Evolutionary conservation across 768 basidiomycete species (phyloP), one percentile per base, ranked within the genome.

Genomic region (Xerocomus brunneocitrinus): DNA sequence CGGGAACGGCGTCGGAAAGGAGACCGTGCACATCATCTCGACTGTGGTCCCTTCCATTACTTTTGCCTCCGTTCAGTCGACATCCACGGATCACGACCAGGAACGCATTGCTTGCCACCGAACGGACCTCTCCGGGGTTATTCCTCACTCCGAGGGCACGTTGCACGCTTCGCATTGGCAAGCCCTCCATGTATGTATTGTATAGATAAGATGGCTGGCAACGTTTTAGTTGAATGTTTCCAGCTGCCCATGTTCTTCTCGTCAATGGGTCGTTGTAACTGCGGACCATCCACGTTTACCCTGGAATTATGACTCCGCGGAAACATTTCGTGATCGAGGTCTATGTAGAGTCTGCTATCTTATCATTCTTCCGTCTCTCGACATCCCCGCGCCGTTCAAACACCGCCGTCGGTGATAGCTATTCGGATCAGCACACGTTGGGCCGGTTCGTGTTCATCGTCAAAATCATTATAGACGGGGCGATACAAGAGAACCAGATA

Each of bases 301-400:
- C 31, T 50, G 40, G 32, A 49, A 44, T 51, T 50, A 48, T 42
- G 46, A 57, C 55, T 57, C 66, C 66, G 66, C 66, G 65, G 65
- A 63, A 50, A 52, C 46, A 35, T 27, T 24, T 31, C 32, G 13
- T 35, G 62, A 55, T 67, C 56, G 46, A 58, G 45, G 50, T 30
- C 36, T 49, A 53, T 48, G 35, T 40, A 34, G 55, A 58, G 52
- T 49, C 28, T 50, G 51, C 47, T 63, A 66, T 66, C 64, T 64
- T 67, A 67, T 67, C 64, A 47, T 47, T 16, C 16, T 35, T 55
- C 56, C 45, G 41, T 55, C 39, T 44, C 14, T 53, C 47, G 22
- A 57, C 40, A 16, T 53, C 53, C 4, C 57, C 63, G 60, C 45
- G 55, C 65, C 66, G 57, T 51, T 41, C 56, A 65, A 59, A 50